Evolutionary conservation across 1,284 basidiomycete species (phyloP).

Genomic region (Pisolithus thermaeus): DNA sequence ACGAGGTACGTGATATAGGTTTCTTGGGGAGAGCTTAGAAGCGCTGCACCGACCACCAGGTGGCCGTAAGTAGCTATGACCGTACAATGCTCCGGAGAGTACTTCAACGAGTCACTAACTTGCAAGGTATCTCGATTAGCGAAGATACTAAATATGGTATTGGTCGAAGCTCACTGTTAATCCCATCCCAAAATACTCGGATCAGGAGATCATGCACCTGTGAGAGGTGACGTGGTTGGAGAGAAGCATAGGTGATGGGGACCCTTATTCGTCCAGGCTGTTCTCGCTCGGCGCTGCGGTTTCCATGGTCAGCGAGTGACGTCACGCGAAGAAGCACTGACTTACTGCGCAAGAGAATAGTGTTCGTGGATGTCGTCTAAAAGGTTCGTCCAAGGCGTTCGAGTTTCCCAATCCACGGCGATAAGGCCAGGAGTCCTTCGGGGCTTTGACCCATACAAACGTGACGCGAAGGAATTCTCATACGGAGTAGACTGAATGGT

Average conservation of each 20-base stretch:
- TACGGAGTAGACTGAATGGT: conserved; percentile 56
- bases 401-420: conserved; percentile 65
- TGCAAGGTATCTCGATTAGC: conserved; percentile 3
- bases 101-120: conserved; percentile 66
- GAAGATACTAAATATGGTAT: conserved; percentile 1
- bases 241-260: conserved; percentile 59
- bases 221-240: conserved; percentile 52
- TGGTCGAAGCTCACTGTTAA: conserved; percentile 47
- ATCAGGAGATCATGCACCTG: conserved; percentile 66
- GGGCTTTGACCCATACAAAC: conserved; percentile 40
- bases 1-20: conserved; percentile 76
- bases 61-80: conserved; percentile 64
- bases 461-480: conserved; percentile 55
- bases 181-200: conserved; percentile 66
- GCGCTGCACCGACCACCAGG: conserved; percentile 67
- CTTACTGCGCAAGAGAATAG: conserved; percentile 53
- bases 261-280: conserved; percentile 34
- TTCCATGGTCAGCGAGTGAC: conserved; percentile 6
- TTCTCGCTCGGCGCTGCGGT: conserved; percentile 49
- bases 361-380: conserved; percentile 67
- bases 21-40: conserved; percentile 71
- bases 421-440: conserved; percentile 31
- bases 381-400: conserved; percentile 65
- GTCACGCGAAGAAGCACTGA: conserved; percentile 8
- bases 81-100: conserved; percentile 62